Conservation (phyloP, 2,329 filamentous ascomycete species). For the Arthrobotrys sphaeroides region DNA sequence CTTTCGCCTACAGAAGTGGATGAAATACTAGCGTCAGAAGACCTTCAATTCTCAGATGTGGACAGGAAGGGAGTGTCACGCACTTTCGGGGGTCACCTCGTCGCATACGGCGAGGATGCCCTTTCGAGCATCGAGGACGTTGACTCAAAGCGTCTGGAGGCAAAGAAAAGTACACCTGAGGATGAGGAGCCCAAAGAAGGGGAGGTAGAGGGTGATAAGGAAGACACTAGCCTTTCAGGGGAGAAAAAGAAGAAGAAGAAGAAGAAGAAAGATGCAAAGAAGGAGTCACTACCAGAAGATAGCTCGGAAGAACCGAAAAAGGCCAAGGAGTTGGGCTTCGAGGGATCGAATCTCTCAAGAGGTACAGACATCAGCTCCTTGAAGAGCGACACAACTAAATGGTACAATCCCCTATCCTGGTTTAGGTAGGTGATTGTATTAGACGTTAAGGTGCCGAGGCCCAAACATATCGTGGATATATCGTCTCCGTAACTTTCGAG, state of each 20-base stretch:
- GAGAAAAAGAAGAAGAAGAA: not conserved
- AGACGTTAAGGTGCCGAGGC: too few relatives aligned
- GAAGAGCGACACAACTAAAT: not conserved
- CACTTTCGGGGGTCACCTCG: not conserved
- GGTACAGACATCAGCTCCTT: not conserved
- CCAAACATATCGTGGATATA: too few relatives aligned
- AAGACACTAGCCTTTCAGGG: not conserved
- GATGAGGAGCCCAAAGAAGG: not conserved
- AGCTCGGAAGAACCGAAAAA: not conserved
- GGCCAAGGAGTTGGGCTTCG: not conserved
- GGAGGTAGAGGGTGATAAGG: not conserved
- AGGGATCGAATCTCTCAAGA: constrained; percentile 30
- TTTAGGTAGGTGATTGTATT: constrained; percentile 5
- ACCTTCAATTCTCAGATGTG: not conserved
- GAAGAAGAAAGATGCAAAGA: not conserved
- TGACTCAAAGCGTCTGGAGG: not conserved
- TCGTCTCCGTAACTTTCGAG: too few relatives aligned
- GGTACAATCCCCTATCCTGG: constrained; percentile 51
- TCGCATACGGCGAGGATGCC: constrained; percentile 5
- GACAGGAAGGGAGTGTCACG: constrained; percentile 1
- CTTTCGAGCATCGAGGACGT: constrained; percentile 26
- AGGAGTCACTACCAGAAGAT: not conserved
- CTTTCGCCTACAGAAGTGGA: not conserved
- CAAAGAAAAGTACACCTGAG: not conserved
- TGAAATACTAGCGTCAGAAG: constrained; percentile 3